A percentile compares a stretch with the other conserved stretches of the same genome.
Conservation (phyloP, 768 basidiomycete species). For the Boletus rubescentipes region DNA sequence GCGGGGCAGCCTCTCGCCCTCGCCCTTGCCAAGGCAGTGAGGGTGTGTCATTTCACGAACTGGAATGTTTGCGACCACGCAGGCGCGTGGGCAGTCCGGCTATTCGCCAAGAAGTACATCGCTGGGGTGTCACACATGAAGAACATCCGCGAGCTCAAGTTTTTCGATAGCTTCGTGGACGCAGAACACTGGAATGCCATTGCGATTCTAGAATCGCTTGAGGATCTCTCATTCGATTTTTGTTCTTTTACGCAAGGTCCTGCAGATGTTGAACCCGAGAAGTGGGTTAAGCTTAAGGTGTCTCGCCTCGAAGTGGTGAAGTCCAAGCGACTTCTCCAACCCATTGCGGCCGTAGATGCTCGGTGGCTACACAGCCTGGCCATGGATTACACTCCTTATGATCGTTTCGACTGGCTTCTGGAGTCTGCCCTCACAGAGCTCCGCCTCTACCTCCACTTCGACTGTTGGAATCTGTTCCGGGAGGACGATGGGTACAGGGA, state of each 20-base stretch:
- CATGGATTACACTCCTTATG: neutral
- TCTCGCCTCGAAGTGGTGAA: neutral
- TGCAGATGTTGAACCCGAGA: neutral
- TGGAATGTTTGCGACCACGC: neutral
- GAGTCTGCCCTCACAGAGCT: slow-evolving; percentile 5
- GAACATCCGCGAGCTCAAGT: slow-evolving; percentile 14
- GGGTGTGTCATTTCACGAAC: slow-evolving; percentile 13
- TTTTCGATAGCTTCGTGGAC: slow-evolving; percentile 10
- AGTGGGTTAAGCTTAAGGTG: slow-evolving; percentile 6
- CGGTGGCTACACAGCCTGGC: neutral
- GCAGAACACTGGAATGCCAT: slow-evolving; percentile 16
- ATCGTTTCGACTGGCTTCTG: neutral
- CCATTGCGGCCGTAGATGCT: neutral
- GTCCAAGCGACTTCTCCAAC: neutral
- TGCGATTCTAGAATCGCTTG: slow-evolving; percentile 10
- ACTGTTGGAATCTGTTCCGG: too few relatives aligned
- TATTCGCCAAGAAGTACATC: neutral
- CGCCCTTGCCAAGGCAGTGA: slow-evolving; percentile 33
- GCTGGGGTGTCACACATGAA: slow-evolving; percentile 17
- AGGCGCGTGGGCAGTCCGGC: neutral
- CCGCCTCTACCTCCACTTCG: neutral
- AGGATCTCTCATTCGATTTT: slow-evolving; percentile 9
- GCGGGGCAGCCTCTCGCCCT: slow-evolving; percentile 27
- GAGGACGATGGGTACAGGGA: neutral
- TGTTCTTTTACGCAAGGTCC: slow-evolving; percentile 2